Percentiles rank a stretch among this genome's conserved stretches.
phyloP scores from a whole-genome alignment of 768 basidiomycete genomes.

The Lactifluus rugatus region DNA sequence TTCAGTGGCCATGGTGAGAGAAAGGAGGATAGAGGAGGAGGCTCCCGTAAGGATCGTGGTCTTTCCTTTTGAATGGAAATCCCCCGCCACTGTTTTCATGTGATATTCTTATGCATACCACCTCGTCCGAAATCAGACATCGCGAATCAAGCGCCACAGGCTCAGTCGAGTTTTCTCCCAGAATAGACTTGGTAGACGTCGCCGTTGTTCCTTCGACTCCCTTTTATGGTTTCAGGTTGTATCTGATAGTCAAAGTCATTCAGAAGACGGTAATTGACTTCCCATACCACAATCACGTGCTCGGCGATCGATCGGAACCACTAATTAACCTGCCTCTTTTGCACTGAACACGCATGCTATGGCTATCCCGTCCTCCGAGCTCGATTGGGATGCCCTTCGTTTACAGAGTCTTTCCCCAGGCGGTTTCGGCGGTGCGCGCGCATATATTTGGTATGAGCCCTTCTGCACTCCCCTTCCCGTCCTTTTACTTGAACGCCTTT shows the following conservation, averaged over 20 bases:
- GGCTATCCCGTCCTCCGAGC: neutral
- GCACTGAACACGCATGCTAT: neutral
- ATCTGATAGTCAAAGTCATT: too few relatives aligned
- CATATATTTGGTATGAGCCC: constrained; percentile 42
- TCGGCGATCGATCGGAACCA: neutral
- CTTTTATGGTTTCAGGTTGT: too few relatives aligned
- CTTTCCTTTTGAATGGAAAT: constrained; percentile 1
- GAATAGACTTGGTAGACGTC: too few relatives aligned
- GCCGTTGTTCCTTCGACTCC: too few relatives aligned
- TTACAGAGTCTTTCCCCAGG: constrained; percentile 42
- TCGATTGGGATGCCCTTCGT: constrained; percentile 41
- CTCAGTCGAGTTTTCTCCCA: neutral
- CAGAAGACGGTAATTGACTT: too few relatives aligned
- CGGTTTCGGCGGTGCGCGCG: constrained; percentile 54
- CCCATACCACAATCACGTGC: constrained; percentile 2
- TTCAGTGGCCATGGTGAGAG: constrained; percentile 29
- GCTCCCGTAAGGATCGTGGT: neutral
- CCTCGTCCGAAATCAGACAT: too few relatives aligned
- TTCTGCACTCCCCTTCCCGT: constrained; percentile 6
- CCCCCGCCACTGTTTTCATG: neutral
- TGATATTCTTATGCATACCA: neutral
- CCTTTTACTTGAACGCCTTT: constrained; percentile 22
- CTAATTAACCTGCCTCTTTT: neutral
- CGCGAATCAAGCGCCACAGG: neutral
- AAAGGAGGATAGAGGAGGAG: neutral